Evolutionary conservation across 1,284 basidiomycete genomes (phyloP).

Genomic region (Fomitopsis pinicola): DNA sequence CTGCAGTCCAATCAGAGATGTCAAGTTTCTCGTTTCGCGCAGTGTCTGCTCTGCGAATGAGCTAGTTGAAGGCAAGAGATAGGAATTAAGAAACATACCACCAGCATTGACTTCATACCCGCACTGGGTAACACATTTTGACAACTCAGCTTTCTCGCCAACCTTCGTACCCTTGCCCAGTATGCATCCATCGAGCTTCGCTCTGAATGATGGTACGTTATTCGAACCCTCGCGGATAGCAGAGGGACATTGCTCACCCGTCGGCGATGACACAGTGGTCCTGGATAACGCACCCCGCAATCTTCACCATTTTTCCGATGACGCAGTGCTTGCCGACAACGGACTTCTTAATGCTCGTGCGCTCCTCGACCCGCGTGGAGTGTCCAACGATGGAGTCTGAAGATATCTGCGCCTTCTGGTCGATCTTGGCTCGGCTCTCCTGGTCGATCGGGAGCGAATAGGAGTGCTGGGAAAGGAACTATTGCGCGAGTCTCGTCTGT

Average conservation of each 20-base stretch:
- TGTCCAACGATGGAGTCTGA: constrained; percentile 81
- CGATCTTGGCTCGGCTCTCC: constrained; percentile 60
- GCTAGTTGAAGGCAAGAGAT: background rate
- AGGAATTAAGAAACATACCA: constrained; percentile 37
- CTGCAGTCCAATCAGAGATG: constrained; percentile 32
- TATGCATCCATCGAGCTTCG: constrained; percentile 87
- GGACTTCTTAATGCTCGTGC: constrained; percentile 83
- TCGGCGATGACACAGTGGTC: constrained; percentile 89
- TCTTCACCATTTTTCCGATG: constrained; percentile 84
- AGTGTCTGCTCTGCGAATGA: constrained; percentile 18
- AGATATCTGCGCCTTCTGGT: constrained; percentile 82
- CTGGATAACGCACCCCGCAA: constrained; percentile 84
- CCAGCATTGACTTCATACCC: constrained; percentile 79
- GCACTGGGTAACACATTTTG: constrained; percentile 83
- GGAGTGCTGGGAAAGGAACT: constrained; percentile 50
- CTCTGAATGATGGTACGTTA: constrained; percentile 41
- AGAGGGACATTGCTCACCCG: constrained; percentile 43
- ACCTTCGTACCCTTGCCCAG: constrained; percentile 81
- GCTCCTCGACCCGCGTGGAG: constrained; percentile 81
- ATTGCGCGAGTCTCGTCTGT: constrained; percentile 1
- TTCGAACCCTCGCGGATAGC: background rate
- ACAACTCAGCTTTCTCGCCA: constrained; percentile 76
- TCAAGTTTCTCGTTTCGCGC: constrained; percentile 31
- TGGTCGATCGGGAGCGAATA: constrained; percentile 57
- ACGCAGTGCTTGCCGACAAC: constrained; percentile 86